Conservation (phyloP, 73 alveolate species). For the Paramecium biaurelia region DNA sequence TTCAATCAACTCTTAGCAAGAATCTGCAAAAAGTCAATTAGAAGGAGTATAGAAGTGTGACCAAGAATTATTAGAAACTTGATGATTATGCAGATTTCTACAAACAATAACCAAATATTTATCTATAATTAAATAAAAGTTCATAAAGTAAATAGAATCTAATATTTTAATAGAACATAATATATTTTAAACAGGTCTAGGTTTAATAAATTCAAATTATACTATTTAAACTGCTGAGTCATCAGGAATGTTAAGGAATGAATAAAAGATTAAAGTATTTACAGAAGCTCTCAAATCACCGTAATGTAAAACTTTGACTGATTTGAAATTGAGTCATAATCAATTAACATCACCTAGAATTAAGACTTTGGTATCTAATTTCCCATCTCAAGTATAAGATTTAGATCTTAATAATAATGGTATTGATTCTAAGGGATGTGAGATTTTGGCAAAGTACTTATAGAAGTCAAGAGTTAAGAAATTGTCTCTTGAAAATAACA, state of each 20-base stretch:
- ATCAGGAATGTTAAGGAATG: neutral
- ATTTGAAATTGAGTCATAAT: neutral
- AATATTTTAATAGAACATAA: neutral
- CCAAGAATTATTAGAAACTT: neutral
- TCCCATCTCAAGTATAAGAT: constrained; percentile 8
- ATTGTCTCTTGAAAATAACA: neutral
- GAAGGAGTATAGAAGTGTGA: neutral
- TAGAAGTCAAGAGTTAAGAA: neutral
- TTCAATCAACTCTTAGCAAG: neutral
- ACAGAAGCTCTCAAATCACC: neutral
- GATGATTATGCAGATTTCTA: constrained; percentile 24
- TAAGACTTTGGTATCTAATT: neutral
- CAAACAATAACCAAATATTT: neutral
- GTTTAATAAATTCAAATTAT: neutral
- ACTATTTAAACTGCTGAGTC: neutral
- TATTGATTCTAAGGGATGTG: neutral
- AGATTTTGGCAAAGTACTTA: neutral
- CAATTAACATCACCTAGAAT: neutral
- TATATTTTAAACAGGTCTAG: constrained; percentile 26
- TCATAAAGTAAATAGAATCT: neutral
- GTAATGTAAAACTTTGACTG: constrained; percentile 12
- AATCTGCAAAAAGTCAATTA: neutral
- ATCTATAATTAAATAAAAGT: neutral
- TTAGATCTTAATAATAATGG: neutral
- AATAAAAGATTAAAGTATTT: neutral